These are phyloP conservation scores for Leccinellum luteum DNA, from an alignment of 768 basidiomycete genomes.

Conservation along the genomic window DNA sequence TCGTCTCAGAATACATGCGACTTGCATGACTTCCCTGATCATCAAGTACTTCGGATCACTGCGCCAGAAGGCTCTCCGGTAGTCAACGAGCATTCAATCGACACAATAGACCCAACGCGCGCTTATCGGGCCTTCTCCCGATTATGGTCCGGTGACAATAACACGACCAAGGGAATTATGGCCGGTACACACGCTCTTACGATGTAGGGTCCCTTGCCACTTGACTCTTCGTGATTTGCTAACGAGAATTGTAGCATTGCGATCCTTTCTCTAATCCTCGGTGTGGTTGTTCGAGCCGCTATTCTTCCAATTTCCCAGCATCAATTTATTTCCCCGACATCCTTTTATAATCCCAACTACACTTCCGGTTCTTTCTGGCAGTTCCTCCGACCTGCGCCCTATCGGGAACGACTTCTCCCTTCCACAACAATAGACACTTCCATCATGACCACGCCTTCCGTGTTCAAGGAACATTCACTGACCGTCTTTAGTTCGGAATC, in stretches of 20 bases:
- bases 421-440: slow-evolving; percentile 29
- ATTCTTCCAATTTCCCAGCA: slow-evolving; percentile 22
- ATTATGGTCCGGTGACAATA: slow-evolving; percentile 38
- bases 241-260: slow-evolving; percentile 50
- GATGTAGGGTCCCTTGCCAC: slow-evolving; percentile 45
- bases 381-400: slow-evolving; percentile 38
- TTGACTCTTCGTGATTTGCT: slow-evolving; percentile 11
- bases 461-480: slow-evolving; percentile 49
- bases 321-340: slow-evolving; percentile 13
- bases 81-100: slow-evolving; percentile 48
- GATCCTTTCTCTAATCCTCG: slow-evolving; percentile 63
- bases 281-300: slow-evolving; percentile 39
- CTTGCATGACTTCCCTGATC: slow-evolving; percentile 39
- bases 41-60: slow-evolving; percentile 40
- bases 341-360: slow-evolving; percentile 20
- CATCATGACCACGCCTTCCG: slow-evolving; percentile 34
- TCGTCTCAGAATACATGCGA: slow-evolving; percentile 43
- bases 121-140: slow-evolving; percentile 47
- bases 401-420: slow-evolving; percentile 36
- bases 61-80: slow-evolving; percentile 35
- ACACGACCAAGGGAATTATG: slow-evolving; percentile 36
- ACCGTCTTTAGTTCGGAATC: slow-evolving; percentile 50
- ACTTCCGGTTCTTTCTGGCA: slow-evolving; percentile 39
- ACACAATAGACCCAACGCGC: slow-evolving; percentile 39
- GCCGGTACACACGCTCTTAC: slow-evolving; percentile 58